These are phyloP conservation scores for Barnettozyma wickerhamii DNA, from an alignment of 805 yeast genomes.

Conservation along the genomic window DNA sequence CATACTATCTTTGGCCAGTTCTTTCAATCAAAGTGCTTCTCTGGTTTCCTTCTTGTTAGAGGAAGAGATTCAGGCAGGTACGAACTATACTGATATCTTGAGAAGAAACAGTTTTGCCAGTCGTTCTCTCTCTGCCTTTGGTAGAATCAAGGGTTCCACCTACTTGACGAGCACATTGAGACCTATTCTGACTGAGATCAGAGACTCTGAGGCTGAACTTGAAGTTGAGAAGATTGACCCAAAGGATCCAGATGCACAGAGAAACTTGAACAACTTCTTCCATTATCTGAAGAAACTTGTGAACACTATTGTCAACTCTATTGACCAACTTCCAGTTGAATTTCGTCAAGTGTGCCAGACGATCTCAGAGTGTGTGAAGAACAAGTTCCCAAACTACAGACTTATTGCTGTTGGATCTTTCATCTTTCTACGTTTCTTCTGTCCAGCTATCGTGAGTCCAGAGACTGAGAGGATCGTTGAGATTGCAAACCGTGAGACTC, in stretches of 20 bases:
- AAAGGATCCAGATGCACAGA: slow-evolving; percentile 35
- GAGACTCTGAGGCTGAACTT: slow-evolving; percentile 46
- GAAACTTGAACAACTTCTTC: slow-evolving; percentile 45
- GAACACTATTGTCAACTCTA: slow-evolving; percentile 52
- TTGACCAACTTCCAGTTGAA: slow-evolving; percentile 61
- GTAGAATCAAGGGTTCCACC: slow-evolving; percentile 58
- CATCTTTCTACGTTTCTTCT: slow-evolving; percentile 71
- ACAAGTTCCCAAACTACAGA: slow-evolving; percentile 64
- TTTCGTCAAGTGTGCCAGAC: slow-evolving; percentile 67
- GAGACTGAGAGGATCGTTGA: slow-evolving; percentile 44
- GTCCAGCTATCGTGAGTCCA: slow-evolving; percentile 91
- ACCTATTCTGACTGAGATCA: slow-evolving; percentile 53
- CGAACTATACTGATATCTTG: slow-evolving; percentile 66
- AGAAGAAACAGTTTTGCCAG: slow-evolving; percentile 83
- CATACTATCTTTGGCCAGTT: slow-evolving; percentile 49
- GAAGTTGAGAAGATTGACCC: slow-evolving; percentile 56
- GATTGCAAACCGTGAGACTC: slow-evolving; percentile 35
- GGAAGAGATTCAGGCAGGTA: slow-evolving; percentile 57
- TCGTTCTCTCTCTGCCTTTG: slow-evolving; percentile 64
- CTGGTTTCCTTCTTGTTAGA: slow-evolving; percentile 52
- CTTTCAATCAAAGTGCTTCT: slow-evolving; percentile 37
- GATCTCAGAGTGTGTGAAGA: slow-evolving; percentile 51
- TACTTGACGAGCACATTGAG: slow-evolving; percentile 51
- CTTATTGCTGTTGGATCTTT: slow-evolving; percentile 80
- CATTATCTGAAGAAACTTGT: slow-evolving; percentile 53